Percentiles rank a stretch among this genome's conserved stretches.
Evolutionary conservation across 2,329 filamentous ascomycete species (phyloP).

Genomic region (Pezicula neosporulosa): DNA sequence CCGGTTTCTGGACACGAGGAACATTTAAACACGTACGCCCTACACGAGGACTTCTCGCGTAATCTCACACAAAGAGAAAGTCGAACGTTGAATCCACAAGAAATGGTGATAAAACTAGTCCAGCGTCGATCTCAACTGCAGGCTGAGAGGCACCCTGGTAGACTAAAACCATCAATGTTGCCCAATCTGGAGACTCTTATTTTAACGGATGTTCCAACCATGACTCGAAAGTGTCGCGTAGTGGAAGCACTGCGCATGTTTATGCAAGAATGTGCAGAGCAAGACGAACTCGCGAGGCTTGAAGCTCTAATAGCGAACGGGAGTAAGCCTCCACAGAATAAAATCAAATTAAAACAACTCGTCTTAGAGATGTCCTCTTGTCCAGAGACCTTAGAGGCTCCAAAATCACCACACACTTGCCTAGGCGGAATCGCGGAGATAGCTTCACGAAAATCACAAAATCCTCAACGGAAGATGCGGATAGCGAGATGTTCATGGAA

Average conservation of each 20-base stretch:
- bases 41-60: too few species aligned
- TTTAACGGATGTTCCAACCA: constrained; percentile 12
- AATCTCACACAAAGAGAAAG: too few species aligned
- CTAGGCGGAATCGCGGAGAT: background rate
- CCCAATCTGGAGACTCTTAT: constrained; percentile 14
- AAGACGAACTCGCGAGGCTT: constrained; percentile 14
- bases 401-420: background rate
- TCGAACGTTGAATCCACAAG: too few species aligned
- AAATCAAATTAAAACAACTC: constrained; percentile 6
- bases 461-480: constrained; percentile 16
- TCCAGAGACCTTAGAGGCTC: constrained; percentile 6
- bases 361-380: constrained; percentile 13
- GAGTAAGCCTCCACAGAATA: background rate
- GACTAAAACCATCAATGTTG: constrained; percentile 15
- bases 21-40: too few species aligned
- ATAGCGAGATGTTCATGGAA: constrained; percentile 15
- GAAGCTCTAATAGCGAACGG: constrained; percentile 1
- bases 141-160: constrained; percentile 11
- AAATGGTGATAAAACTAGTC: too few species aligned
- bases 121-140: background rate
- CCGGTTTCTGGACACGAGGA: too few species aligned
- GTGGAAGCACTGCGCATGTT: constrained; percentile 9
- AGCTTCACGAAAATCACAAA: constrained; percentile 10
- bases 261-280: constrained; percentile 17
- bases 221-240: constrained; percentile 5